A percentile compares a stretch with the other conserved stretches of the same genome.
Conservation (phyloP, 1,139 yeast species). For the Hyphopichia fennica region DNA sequence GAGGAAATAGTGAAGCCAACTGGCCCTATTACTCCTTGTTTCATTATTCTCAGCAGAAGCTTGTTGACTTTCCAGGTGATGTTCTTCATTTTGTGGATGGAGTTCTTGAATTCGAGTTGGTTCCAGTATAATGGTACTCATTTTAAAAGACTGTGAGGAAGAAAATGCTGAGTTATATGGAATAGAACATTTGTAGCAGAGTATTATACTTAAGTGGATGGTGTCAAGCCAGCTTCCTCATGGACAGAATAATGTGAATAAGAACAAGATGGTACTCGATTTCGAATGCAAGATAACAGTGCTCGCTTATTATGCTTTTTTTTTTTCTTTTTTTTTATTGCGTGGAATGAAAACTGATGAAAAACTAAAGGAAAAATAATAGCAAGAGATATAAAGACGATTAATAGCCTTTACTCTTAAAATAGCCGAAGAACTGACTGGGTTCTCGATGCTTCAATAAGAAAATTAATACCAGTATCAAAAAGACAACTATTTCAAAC, state of each 20-base stretch:
- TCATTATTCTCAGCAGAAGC: not conserved
- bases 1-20: constrained; percentile 15
- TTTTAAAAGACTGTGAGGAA: not conserved
- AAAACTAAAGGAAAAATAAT: no score
- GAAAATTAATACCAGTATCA: no score
- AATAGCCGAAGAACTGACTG: no score
- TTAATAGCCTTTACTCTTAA: no score
- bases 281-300: not conserved
- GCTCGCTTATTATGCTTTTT: not conserved
- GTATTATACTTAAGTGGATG: not conserved
- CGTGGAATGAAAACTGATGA: no score
- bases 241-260: no score
- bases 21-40: not conserved
- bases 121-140: not conserved
- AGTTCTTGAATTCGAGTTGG: not conserved
- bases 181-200: not conserved
- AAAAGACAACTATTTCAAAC: no score
- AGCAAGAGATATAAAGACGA: no score
- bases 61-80: not conserved
- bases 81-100: not conserved
- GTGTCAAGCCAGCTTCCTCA: no score
- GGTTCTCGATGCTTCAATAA: no score
- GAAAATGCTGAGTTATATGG: not conserved
- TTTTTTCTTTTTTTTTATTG: not conserved
- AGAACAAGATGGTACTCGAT: no score